A percentile compares a stretch with the other conserved stretches of the same genome.
Evolutionary conservation across 169 alveolate genomes (phyloP).

Genomic region (Cryptosporidium ubiquitum): DNA sequence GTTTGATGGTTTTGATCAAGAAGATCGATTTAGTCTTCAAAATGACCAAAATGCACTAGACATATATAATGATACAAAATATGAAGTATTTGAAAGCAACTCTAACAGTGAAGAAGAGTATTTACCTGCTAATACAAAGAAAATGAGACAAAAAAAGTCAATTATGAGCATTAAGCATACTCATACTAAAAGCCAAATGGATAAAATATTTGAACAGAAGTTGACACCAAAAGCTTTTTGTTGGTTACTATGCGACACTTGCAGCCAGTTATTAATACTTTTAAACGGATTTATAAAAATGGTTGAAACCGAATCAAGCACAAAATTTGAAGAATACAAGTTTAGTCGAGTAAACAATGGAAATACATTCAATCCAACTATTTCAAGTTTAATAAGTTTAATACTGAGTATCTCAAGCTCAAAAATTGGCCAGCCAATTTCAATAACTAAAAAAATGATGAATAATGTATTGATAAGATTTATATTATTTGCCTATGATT

Average conservation of each 20-base stretch:
- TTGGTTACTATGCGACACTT: slow-evolving; percentile 59
- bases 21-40: neutral
- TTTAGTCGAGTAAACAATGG: neutral
- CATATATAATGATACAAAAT: slow-evolving; percentile 2
- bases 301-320: slow-evolving; percentile 2
- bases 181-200: slow-evolving; percentile 20
- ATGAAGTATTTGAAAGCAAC: neutral
- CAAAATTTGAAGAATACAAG: neutral
- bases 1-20: slow-evolving; percentile 68
- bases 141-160: neutral
- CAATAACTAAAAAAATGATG: neutral
- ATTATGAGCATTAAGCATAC: neutral
- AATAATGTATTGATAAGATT: slow-evolving; percentile 29
- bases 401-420: slow-evolving; percentile 47
- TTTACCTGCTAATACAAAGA: neutral
- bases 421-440: slow-evolving; percentile 58
- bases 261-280: slow-evolving; percentile 44
- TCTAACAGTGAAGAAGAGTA: slow-evolving; percentile 46
- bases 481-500: slow-evolving; percentile 53
- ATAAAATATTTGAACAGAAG: slow-evolving; percentile 64
- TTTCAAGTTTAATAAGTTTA: slow-evolving; percentile 42
- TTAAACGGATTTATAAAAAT: slow-evolving; percentile 42
- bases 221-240: slow-evolving; percentile 64
- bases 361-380: neutral
- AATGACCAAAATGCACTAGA: slow-evolving; percentile 16